Evolutionary conservation across 2,329 filamentous ascomycete species (phyloP).

Genomic region (Aspergillus novofumigatus): DNA sequence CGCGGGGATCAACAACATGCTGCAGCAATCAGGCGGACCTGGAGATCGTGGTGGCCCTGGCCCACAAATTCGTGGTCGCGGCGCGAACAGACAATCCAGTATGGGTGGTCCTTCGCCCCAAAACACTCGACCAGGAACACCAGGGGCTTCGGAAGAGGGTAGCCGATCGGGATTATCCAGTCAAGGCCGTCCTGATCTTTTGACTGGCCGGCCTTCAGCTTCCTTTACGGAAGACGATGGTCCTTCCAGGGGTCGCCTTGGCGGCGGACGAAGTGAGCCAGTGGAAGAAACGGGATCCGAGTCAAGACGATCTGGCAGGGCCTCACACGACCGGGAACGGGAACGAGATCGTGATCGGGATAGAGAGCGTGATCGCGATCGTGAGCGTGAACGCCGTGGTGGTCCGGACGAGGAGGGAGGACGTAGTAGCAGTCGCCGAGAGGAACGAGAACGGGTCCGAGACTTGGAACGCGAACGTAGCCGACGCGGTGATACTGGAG

Average conservation of each 20-base stretch:
- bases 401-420: conserved; percentile 25
- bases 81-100: conserved; percentile 32
- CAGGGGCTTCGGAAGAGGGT: conserved; percentile 25
- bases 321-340: conserved; percentile 22
- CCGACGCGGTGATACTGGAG: conserved; percentile 29
- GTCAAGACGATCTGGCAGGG: conserved; percentile 24
- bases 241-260: conserved; percentile 23
- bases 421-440: conserved; percentile 28
- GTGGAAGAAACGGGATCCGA: conserved; percentile 33
- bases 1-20: conserved; percentile 44
- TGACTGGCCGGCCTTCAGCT: conserved; percentile 23
- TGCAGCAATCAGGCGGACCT: conserved; percentile 41
- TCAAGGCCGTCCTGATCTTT: conserved; percentile 31
- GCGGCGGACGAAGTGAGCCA: conserved; percentile 30
- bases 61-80: conserved; percentile 38
- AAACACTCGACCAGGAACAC: conserved; percentile 28
- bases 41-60: conserved; percentile 31
- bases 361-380: conserved; percentile 22
- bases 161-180: conserved; percentile 12
- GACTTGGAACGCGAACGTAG: conserved; percentile 32
- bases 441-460: conserved; percentile 34
- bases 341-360: conserved; percentile 26
- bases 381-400: conserved; percentile 24
- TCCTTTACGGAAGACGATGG: conserved; percentile 24
- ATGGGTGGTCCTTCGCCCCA: conserved; percentile 31